A percentile compares a stretch with the other conserved stretches of the same genome.
phyloP scores from a whole-genome alignment of 2,329 filamentous ascomycete species.

The Bertia moriformis region DNA sequence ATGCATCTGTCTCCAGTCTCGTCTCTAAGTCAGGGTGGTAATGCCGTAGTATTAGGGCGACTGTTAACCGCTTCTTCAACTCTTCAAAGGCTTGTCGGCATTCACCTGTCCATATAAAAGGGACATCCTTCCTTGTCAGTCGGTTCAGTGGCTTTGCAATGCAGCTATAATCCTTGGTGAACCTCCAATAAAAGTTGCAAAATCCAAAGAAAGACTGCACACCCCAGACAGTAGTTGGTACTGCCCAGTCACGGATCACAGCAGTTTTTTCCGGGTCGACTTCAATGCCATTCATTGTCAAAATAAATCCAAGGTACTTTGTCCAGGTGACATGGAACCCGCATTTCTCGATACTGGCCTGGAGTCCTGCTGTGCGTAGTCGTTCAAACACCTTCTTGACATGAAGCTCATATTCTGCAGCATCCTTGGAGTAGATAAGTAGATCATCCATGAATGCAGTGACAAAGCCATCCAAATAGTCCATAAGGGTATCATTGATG shows the following conservation, averaged over 20 bases:
- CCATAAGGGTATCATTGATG: constrained; percentile 4
- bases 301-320: constrained; percentile 14
- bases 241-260: constrained; percentile 9
- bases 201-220: constrained; percentile 15
- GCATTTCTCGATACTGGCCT: constrained; percentile 10
- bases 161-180: constrained; percentile 10
- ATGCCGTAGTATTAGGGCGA: background rate
- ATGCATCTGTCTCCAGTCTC: constrained; percentile 10
- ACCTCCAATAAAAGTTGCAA: constrained; percentile 15
- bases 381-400: constrained; percentile 10
- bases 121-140: constrained; percentile 6
- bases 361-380: constrained; percentile 3
- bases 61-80: background rate
- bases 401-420: constrained; percentile 9
- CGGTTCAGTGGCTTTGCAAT: constrained; percentile 6
- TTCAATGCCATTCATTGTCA: constrained; percentile 8
- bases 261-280: constrained; percentile 11
- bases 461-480: constrained; percentile 5
- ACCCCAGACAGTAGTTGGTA: constrained; percentile 6
- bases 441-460: constrained; percentile 8
- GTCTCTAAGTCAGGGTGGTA: background rate
- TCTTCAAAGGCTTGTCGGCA: background rate
- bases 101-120: constrained; percentile 1
- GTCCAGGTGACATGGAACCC: constrained; percentile 12
- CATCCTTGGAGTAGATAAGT: constrained; percentile 10